These are phyloP conservation scores for Sungouiozyma ichnusensis DNA, from an alignment of 805 yeast species.

Conservation along the genomic window DNA sequence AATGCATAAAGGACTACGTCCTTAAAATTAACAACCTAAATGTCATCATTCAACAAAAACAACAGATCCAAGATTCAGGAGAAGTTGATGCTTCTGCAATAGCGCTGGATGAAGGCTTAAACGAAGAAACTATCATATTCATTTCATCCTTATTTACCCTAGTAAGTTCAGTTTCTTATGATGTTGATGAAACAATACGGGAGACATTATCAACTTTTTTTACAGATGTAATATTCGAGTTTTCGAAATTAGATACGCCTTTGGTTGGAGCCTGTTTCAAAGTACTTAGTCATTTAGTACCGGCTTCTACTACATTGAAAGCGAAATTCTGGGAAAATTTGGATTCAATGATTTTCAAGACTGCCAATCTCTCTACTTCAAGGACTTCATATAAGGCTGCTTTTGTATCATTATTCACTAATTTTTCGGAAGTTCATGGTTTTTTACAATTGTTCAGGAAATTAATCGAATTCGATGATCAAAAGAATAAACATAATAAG, in stretches of 20 bases:
- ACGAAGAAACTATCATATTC: slow-evolving; percentile 70
- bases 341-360: slow-evolving; percentile 57
- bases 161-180: slow-evolving; percentile 40
- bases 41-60: slow-evolving; percentile 16
- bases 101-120: slow-evolving; percentile 45
- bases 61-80: slow-evolving; percentile 20
- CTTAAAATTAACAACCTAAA: slow-evolving; percentile 32
- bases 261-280: slow-evolving; percentile 45
- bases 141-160: slow-evolving; percentile 66
- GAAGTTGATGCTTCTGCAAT: slow-evolving; percentile 20
- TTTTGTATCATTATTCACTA: slow-evolving; percentile 37
- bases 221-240: slow-evolving; percentile 33
- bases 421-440: slow-evolving; percentile 48
- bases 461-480: slow-evolving; percentile 28
- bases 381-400: slow-evolving; percentile 33
- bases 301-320: slow-evolving; percentile 34
- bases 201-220: slow-evolving; percentile 15
- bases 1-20: slow-evolving; percentile 44
- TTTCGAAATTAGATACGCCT: slow-evolving; percentile 37
- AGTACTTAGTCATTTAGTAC: slow-evolving; percentile 48
- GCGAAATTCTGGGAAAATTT: slow-evolving; percentile 53
- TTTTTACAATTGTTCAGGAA: slow-evolving; percentile 45
- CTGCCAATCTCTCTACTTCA: slow-evolving; percentile 16
- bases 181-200: slow-evolving; percentile 20
- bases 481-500: slow-evolving; percentile 14